Evolutionary conservation across 768 basidiomycete species (phyloP), one percentile per base, ranked within the genome.

Genomic region (Mycena haematopus): DNA sequence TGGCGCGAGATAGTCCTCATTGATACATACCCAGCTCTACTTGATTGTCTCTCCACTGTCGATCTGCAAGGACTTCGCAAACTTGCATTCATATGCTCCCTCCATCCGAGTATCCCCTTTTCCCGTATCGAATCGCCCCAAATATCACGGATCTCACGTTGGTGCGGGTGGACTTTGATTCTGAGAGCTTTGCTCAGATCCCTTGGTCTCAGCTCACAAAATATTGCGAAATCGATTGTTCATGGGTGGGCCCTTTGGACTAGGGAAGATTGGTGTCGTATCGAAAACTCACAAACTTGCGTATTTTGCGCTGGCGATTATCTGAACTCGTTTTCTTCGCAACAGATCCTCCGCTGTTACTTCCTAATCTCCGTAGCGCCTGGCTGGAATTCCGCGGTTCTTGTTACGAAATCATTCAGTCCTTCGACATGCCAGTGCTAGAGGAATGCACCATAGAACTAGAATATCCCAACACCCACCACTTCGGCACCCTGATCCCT

Each of bases 381-480:
- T 49, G 31, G 10, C 47, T 65, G 24, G 15, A 9, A 25, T 60
- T 54, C 21, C 17, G 3, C 35, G 10, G 11, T 4, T 5, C 2
- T 7, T 7, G 3, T 22, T 14, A n/a, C n/a, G n/a, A 15, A 8
- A 45, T 21, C 6, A 13, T 50, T 6, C 21, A 11, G 2, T 24
- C 36, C 19, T 47, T 65, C 21, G 59, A 61, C 6, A 60, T 60
- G 53, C 64, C 64, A 19, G 36, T 33, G 24, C 51, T 65, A 4
- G 31, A 65, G 22, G 51, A 44, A 1, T 54, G 52, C 55, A 57
- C 49, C 36, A 35, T 57, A 2, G 14, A 45, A 5, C 29, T 31
- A 31, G 29, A 31, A 31, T n/a, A n/a, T n/a, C n/a, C n/a, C n/a
- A 27, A 11, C 40, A 15, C 9, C 27, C 0, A 17, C 14, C 38